Base-by-base conservation (phyloP, 257 asterid species). In the Jacaranda mimosifolia region DNA sequence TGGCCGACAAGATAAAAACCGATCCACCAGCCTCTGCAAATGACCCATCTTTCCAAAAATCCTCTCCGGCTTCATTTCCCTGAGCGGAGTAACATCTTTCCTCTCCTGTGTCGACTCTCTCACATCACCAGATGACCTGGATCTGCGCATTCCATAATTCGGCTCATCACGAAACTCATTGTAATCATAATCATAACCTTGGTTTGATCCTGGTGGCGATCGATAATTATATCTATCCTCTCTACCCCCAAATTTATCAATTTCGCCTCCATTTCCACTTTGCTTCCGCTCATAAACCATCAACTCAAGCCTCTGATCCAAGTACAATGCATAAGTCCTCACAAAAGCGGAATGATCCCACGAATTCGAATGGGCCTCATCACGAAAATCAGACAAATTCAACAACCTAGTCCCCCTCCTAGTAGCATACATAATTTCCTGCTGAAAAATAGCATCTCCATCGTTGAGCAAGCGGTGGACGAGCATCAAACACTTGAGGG, bases 311-410 rank as follows among this genome's bases (percentile, higher is more conserved):
- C 91, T 83, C 90, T 91, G 97, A 82, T 91, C 97, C 87, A 91
- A 71, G 74, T 85, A 91, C 71, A 85, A 75, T 0, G 91, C 97
- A 45, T 79, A 91, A 12, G 93, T 86, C 80, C 93, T 85, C 39
- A 89, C 94, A 73, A 91, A 91, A 48, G 94, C 91, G 4, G 96
- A 91, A 72, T 87, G 94, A 85, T 91, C 96, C 96, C 96, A 91
- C 1, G 94, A 83, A 64, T 79, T 86, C 0, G 97, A 89, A 82
- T 91, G 97, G 1, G 97, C 97, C 89, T 91, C 97, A 15, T 91
- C 97, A 1, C 93, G 91, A 57, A 91, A 91, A 88, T 89, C 94
- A 3, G 93, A 82, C 87, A 91, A 17, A 56, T 91, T 91, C 80
- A 91, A 72, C 83, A 91, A 19, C 82, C 94, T 84, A 52, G 91